Evolutionary conservation across 257 asterid genomes (phyloP), one percentile per base, ranked within the genome.

Genomic region (Plantago major): DNA sequence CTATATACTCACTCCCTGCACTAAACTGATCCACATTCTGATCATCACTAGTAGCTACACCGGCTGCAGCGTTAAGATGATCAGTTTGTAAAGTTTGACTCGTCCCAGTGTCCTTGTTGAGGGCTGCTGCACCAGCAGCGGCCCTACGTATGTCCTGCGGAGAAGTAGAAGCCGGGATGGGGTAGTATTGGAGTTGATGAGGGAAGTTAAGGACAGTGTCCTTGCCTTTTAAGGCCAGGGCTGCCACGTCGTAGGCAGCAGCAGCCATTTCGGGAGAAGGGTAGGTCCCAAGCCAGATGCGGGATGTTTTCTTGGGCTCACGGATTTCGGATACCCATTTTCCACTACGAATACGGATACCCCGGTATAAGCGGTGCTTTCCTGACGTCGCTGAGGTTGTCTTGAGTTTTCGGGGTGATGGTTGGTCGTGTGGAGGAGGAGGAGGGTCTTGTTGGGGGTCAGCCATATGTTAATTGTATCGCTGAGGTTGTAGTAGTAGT

Each of bases 241-340:
- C 80, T 3, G 83, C 83, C 52, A 71, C 78, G 49, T 78, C 83
- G 55, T 74, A 75, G 12, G 84, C 84, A 7, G 84, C 76, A 9
- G 84, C 84, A 0, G 84, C 84, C 84, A 75, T 79, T 65, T 79
- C 84, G 47, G 84, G 81, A 9, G 73, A 11, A 11, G 76, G 76
- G 62, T 75, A 79, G 9, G 84, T 79, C 37, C 84, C 84, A 0
- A 79, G 77, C 84, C 84, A 79, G 17, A 79, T 55, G 0, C 84
- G 84, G 0, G 63, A 66, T 0, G 79, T 69, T 55, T 79, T 79
- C 10, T 65, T 66, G 0, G 84, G 84, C 65, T 79, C 84, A 0
- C 84, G 84, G 51, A 79, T 73, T 73, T 79, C 84, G 38, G 84
- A 69, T 0, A 72, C 84, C 84, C 84, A 79, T 47, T 79, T 79